These are phyloP conservation scores for Alternaria sp. DNA, from an alignment of 2,329 filamentous ascomycete species.

Conservation along the genomic window DNA sequence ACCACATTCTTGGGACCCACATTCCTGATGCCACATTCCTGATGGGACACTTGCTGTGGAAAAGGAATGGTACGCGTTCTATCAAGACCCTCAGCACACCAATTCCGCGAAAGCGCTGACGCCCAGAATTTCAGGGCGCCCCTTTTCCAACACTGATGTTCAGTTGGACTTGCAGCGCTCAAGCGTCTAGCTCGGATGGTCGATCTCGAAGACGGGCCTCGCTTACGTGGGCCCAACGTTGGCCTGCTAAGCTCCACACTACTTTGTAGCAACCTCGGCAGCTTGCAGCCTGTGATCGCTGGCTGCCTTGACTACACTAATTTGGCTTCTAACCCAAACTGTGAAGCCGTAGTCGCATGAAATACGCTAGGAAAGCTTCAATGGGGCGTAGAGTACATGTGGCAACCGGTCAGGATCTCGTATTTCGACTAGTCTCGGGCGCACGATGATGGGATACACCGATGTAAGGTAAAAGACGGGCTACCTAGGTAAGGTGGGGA, in stretches of 20 bases:
- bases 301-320: not conserved
- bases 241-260: not conserved
- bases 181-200: not conserved
- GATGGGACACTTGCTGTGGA: not conserved
- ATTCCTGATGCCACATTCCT: not conserved
- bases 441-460: not conserved
- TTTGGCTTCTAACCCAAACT: not conserved
- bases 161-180: not conserved
- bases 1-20: not conserved
- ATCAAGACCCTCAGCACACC: not conserved
- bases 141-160: not conserved
- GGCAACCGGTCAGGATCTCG: not conserved
- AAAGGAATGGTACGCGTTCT: not conserved
- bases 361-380: not conserved
- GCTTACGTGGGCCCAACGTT: not conserved
- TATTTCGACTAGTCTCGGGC: not conserved
- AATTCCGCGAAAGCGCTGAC: not conserved
- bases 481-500: not conserved
- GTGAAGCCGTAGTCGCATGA: not conserved
- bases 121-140: not conserved
- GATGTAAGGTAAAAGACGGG: not conserved
- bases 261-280: not conserved
- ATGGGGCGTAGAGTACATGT: not conserved
- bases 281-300: not conserved
- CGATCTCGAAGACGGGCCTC: not conserved